Conservation (phyloP, 1,139 yeast species). For the Kodamaea arcana region DNA sequence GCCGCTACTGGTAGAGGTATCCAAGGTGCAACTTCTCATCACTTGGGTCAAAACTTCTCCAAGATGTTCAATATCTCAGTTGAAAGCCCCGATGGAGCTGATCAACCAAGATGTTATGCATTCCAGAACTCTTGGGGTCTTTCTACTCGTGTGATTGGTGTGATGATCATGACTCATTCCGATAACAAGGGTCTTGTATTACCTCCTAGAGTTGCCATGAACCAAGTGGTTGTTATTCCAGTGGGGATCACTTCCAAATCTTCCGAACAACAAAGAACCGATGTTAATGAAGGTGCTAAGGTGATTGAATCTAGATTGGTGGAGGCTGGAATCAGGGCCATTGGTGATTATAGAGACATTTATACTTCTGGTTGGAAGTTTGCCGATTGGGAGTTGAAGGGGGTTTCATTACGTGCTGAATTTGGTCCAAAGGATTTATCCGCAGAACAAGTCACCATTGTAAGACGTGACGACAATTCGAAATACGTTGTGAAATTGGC, state of each 20-base stretch:
- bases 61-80: slow-evolving; percentile 96
- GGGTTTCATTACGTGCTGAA: slow-evolving; percentile 90
- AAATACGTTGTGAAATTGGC: slow-evolving; percentile 64
- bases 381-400: slow-evolving; percentile 95
- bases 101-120: slow-evolving; percentile 80
- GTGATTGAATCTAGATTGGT: slow-evolving; percentile 58
- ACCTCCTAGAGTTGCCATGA: slow-evolving; percentile 95
- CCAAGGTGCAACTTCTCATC: slow-evolving; percentile 98
- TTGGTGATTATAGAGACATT: slow-evolving; percentile 86
- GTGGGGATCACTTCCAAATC: slow-evolving; percentile 92
- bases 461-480: slow-evolving; percentile 85
- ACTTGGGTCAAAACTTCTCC: slow-evolving; percentile 96
- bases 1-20: slow-evolving; percentile 99
- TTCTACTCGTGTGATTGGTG: slow-evolving; percentile 98
- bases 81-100: slow-evolving; percentile 89
- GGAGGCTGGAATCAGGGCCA: slow-evolving; percentile 62
- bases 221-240: slow-evolving; percentile 89
- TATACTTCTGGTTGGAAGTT: slow-evolving; percentile 99
- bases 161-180: slow-evolving; percentile 97
- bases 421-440: slow-evolving; percentile 94
- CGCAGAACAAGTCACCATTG: slow-evolving; percentile 76
- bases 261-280: slow-evolving; percentile 65
- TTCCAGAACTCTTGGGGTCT: slow-evolving; percentile 99
- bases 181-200: slow-evolving; percentile 97
- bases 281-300: slow-evolving; percentile 66